Evolutionary conservation across 2,329 filamentous ascomycete species (phyloP), one percentile per base, ranked within the genome.

Genomic region (Blastomyces emzantsi): DNA sequence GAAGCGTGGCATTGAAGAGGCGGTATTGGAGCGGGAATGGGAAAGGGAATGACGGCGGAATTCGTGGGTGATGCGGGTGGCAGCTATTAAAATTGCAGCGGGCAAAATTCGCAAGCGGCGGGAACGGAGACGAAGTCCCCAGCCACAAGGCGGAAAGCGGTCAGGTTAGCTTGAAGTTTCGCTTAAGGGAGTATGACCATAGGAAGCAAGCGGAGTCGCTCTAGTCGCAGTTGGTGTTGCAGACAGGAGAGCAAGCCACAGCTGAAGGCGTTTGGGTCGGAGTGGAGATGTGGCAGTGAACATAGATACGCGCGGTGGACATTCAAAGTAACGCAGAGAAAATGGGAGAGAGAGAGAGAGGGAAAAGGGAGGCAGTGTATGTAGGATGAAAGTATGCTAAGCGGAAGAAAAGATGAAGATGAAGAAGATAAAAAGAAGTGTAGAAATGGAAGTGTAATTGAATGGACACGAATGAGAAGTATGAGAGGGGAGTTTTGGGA

Each of bases 21-120:
- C n/a, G 11, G 63, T 47, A 25, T 41, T 28, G 39, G 61, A 60
- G 43, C 61, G 49, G 36, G 25, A 28, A 58, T 60, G 51, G 47
- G 58, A 45, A 43, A 47, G 49, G 22, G 25, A 15, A 58, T 62
- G 51, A 28, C 64, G 67, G 39, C 64, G 66, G 62, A 70, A 66
- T 54, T 69, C 59, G 17, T 64, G 62, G 41, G 61, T 62, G 30
- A 69, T 63, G 55, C 60, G 55, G 25, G 66, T 60, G 17, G 65
- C 36, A 59, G 56, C 57, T 60, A 49, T 47, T 17, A 25, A 28
- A 33, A 22, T 36, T 13, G 25, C 6, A 25, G 15, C 13, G 41
- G 11, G 17, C 28, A 60, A 49, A 45, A 36, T 9, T 36, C 33
- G 36, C 33, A 57, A 7, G 57, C 25, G 41, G 25, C 41, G 15